Evolutionary conservation across 1,139 yeast genomes (phyloP).

Genomic region (Protomyces macrosporus): DNA sequence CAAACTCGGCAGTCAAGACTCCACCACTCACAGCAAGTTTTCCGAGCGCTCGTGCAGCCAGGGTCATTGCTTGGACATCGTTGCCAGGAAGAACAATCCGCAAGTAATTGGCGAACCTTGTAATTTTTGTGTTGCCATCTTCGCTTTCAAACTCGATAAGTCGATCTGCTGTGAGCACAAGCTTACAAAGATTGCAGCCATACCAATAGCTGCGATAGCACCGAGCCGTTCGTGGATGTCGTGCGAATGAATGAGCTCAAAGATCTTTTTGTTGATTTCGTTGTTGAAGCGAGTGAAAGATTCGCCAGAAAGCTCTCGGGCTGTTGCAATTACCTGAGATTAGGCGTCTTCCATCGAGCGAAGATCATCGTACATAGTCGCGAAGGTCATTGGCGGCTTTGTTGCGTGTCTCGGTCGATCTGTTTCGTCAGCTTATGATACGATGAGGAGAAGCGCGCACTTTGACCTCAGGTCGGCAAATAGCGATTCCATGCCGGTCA

Average conservation of each 20-base stretch:
- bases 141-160: slow-evolving; percentile 74
- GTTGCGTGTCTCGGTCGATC: slow-evolving; percentile 31
- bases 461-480: slow-evolving; percentile 24
- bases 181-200: background rate
- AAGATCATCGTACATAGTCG: slow-evolving; percentile 45
- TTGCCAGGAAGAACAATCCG: slow-evolving; percentile 74
- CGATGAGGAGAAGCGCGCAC: slow-evolving; percentile 34
- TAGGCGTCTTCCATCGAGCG: background rate
- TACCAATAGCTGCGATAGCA: slow-evolving; percentile 72
- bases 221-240: slow-evolving; percentile 74
- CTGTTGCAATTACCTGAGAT: slow-evolving; percentile 48
- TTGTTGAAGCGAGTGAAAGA: slow-evolving; percentile 75
- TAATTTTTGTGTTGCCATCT: slow-evolving; percentile 81
- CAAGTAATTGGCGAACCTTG: slow-evolving; percentile 82
- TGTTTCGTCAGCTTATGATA: background rate
- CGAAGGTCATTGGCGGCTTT: slow-evolving; percentile 58
- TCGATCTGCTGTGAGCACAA: slow-evolving; percentile 46
- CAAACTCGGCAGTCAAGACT: slow-evolving; percentile 82
- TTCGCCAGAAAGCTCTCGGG: slow-evolving; percentile 71
- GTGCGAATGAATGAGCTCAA: slow-evolving; percentile 72
- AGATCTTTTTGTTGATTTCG: slow-evolving; percentile 80
- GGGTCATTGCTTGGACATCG: slow-evolving; percentile 76
- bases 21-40: slow-evolving; percentile 86
- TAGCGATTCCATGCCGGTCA: slow-evolving; percentile 6
- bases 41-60: slow-evolving; percentile 83